phyloP scores from a whole-genome alignment of 2,329 filamentous ascomycete genomes.

The Alternaria gaisen region DNA sequence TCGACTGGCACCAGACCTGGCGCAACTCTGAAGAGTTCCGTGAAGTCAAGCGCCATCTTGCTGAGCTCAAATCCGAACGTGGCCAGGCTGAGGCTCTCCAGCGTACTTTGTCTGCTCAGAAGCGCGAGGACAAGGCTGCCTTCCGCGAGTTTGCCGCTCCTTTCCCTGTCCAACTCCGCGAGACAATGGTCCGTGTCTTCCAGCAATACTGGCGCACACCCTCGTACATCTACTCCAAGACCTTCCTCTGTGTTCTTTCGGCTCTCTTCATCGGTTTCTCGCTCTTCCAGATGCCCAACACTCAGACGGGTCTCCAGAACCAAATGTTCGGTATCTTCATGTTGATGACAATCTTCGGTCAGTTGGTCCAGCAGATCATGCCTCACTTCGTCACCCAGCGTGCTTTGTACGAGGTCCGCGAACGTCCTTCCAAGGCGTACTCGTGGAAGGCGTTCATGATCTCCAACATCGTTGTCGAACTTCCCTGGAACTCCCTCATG shows the following conservation, averaged over 20 bases:
- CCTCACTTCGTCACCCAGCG: conserved; percentile 86
- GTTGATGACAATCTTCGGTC: conserved; percentile 80
- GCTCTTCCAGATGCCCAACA: conserved; percentile 76
- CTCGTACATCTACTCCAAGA: conserved; percentile 87
- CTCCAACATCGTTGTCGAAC: conserved; percentile 81
- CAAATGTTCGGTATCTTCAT: conserved; percentile 89
- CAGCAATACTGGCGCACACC: conserved; percentile 93
- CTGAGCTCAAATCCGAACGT: conserved; percentile 55
- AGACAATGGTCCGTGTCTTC: conserved; percentile 79
- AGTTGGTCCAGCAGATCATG: conserved; percentile 82
- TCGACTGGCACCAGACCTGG: conserved; percentile 62
- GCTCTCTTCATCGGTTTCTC: conserved; percentile 84
- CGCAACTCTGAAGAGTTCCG: conserved; percentile 58
- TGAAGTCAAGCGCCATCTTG: conserved; percentile 57
- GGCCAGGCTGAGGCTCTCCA: conserved; percentile 41
- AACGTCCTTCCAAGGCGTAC: conserved; percentile 85
- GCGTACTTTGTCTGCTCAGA: conserved; percentile 52
- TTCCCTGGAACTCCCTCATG: conserved; percentile 84
- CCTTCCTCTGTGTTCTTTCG: conserved; percentile 69
- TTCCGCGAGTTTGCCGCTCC: conserved; percentile 84
- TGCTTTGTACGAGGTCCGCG: conserved; percentile 83
- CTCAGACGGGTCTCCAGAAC: conserved; percentile 81
- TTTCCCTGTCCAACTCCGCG: conserved; percentile 71
- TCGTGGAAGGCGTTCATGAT: conserved; percentile 87
- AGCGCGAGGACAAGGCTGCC: conserved; percentile 60